These are phyloP conservation scores for Ceratobasidium sp. DNA, from an alignment of 1,284 basidiomycete genomes.

Conservation along the genomic window DNA sequence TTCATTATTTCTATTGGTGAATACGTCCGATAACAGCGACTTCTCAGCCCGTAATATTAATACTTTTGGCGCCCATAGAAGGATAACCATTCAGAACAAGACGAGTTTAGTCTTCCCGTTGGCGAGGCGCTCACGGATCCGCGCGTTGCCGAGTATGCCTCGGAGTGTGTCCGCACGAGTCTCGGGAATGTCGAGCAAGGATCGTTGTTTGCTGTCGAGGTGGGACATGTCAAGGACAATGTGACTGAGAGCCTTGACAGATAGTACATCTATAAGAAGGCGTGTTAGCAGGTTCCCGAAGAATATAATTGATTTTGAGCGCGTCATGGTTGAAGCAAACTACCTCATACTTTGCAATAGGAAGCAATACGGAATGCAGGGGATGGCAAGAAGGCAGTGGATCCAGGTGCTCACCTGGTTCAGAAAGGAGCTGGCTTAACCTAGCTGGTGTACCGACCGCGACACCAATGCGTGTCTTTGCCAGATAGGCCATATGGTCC, in stretches of 20 bases:
- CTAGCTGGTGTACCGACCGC: conserved; percentile 85
- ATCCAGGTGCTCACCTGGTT: conserved; percentile 63
- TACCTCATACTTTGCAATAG: background rate
- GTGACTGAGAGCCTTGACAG: conserved; percentile 75
- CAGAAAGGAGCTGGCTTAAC: conserved; percentile 77
- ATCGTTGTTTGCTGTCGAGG: conserved; percentile 75
- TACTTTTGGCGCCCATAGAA: background rate
- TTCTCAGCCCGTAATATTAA: background rate
- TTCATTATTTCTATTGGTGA: background rate
- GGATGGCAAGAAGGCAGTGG: background rate
- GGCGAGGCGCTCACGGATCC: conserved; percentile 18
- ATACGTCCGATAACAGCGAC: background rate
- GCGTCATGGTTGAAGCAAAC: conserved; percentile 12
- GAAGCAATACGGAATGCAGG: background rate
- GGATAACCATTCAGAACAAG: conserved; percentile 60
- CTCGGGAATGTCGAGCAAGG: conserved; percentile 80
- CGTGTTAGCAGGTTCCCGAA: conserved; percentile 15
- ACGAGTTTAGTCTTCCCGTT: conserved; percentile 75
- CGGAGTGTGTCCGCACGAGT: conserved; percentile 81
- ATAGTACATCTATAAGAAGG: conserved; percentile 64
- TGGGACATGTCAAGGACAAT: conserved; percentile 77
- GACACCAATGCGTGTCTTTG: conserved; percentile 74
- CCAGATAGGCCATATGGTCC: conserved; percentile 78
- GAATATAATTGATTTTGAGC: conserved; percentile 32
- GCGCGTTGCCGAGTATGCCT: conserved; percentile 65